Base-by-base conservation (phyloP, 176 grass and related monocot species). In the Phoenix dactylifera region DNA sequence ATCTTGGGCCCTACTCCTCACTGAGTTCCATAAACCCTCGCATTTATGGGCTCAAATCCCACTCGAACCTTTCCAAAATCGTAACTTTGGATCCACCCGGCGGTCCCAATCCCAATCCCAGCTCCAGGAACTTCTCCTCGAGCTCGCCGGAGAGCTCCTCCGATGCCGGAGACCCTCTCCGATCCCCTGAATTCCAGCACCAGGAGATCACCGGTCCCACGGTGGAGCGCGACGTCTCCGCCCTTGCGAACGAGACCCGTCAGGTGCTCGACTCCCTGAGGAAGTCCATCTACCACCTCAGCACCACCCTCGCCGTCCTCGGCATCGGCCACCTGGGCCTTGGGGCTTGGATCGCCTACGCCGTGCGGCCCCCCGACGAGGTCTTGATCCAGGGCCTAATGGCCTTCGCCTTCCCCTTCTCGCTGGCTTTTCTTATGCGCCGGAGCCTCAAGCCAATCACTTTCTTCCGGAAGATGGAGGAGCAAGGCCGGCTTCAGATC, bases 401-500 rank as follows among this genome's bases (percentile, higher is more conserved):
- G 4, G 81, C 84, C 15, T 92, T 92, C 75, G 87, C 79, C 50
- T 98, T 98, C 79, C 84, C 82, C 59, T 92, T 98, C 59, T 65
- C 87, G 4, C 55, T 51, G 35, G 87, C 93, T 7, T 81, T 98
- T 51, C 66, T 98, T 26, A 78, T 98, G 76, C 88, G 84, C 48
- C 84, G 67, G 58, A 57, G 79, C 35, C 70, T 98, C 54, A 98
- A 98, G 70, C 79, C 87, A 52, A 91, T 98, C 64, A 56, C 67
- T 29, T 98, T 98, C 84, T 98, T 92, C 69, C 78, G 85, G 58
- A 98, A 88, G 82, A 92, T 92, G 84, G 93, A 98, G 79, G 87
- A 83, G 60, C 77, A 80, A 18, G 87, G 79, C 26, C 69, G 93
- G 70, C 74, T 98, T 35, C 84, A 98, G 76, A 86, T 98, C 57